These are phyloP conservation scores for Coemansia sp. DNA, from an alignment of 192 early-diverging fungal genomes.

Conservation along the genomic window DNA sequence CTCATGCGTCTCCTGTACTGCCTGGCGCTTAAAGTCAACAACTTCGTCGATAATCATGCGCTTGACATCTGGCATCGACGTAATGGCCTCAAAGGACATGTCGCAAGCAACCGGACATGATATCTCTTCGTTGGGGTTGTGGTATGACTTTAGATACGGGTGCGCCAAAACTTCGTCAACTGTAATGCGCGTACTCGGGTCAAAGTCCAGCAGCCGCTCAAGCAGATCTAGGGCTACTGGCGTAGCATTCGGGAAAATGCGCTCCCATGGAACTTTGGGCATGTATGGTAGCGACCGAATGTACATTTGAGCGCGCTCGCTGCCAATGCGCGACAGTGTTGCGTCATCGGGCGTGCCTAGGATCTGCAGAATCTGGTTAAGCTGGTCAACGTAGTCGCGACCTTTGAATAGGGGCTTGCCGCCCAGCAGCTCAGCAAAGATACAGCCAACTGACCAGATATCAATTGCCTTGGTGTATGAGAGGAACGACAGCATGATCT, in stretches of 20 bases:
- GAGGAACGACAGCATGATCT: constrained; percentile 97
- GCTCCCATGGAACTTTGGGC: constrained; percentile 82
- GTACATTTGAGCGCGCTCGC: constrained; percentile 93
- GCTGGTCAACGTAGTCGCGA: constrained; percentile 95
- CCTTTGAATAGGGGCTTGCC: constrained; percentile 95
- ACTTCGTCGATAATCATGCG: constrained; percentile 81
- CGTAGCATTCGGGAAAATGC: constrained; percentile 84
- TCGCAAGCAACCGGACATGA: constrained; percentile 43
- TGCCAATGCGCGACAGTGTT: constrained; percentile 82
- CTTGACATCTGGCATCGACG: constrained; percentile 48
- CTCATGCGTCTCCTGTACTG: constrained; percentile 46
- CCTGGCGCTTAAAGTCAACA: constrained; percentile 69
- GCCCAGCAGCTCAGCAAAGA: constrained; percentile 96
- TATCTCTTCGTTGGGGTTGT: constrained; percentile 84
- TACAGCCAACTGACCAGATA: constrained; percentile 99
- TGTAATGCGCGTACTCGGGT: constrained; percentile 88
- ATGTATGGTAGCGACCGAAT: constrained; percentile 88
- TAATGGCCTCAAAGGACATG: constrained; percentile 49
- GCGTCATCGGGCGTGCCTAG: constrained; percentile 95
- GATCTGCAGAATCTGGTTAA: constrained; percentile 94
- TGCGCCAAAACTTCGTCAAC: constrained; percentile 91
- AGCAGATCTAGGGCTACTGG: constrained; percentile 82
- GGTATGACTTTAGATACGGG: constrained; percentile 90
- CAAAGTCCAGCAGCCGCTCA: constrained; percentile 85
- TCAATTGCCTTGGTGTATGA: constrained; percentile 99